A percentile compares a stretch with the other conserved stretches of the same genome.
Evolutionary conservation across 2,329 filamentous ascomycete species (phyloP).

Genomic region (Berkeleyomyces rouxiae): DNA sequence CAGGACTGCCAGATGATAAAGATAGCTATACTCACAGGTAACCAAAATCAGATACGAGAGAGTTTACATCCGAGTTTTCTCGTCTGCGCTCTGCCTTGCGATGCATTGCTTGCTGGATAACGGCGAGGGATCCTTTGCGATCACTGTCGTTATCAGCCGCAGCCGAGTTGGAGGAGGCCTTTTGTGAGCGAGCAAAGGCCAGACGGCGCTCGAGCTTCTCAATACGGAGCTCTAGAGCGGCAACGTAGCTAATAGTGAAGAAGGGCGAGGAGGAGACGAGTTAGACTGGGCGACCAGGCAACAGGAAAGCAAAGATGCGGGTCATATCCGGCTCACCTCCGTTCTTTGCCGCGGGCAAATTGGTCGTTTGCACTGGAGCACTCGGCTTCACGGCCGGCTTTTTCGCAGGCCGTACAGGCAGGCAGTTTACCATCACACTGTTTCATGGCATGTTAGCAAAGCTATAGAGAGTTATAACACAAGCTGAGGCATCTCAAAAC

Average conservation of each 20-base stretch:
- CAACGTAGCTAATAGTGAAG: constrained; percentile 53
- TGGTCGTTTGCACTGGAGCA: constrained; percentile 93
- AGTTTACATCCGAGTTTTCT: constrained; percentile 77
- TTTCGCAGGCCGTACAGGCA: constrained; percentile 88
- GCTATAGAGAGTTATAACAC: neutral
- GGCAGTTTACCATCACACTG: constrained; percentile 90
- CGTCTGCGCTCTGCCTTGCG: constrained; percentile 46
- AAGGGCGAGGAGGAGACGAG: neutral
- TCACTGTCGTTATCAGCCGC: constrained; percentile 26
- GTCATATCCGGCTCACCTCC: constrained; percentile 39
- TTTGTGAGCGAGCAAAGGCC: constrained; percentile 50
- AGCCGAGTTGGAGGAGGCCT: constrained; percentile 47
- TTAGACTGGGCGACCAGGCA: neutral
- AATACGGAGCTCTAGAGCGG: constrained; percentile 78
- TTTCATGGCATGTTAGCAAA: neutral
- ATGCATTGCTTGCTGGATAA: constrained; percentile 45
- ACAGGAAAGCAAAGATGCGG: neutral
- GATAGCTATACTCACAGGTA: constrained; percentile 45
- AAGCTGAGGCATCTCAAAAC: neutral
- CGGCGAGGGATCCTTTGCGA: constrained; percentile 46
- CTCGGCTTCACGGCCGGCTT: constrained; percentile 67
- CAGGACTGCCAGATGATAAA: neutral
- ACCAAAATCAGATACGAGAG: constrained; percentile 84
- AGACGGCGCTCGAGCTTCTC: constrained; percentile 75
- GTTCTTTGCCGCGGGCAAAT: constrained; percentile 86